phyloP scores from a whole-genome alignment of 2,329 filamentous ascomycete genomes.

The Aaosphaeria pasadenensis region DNA sequence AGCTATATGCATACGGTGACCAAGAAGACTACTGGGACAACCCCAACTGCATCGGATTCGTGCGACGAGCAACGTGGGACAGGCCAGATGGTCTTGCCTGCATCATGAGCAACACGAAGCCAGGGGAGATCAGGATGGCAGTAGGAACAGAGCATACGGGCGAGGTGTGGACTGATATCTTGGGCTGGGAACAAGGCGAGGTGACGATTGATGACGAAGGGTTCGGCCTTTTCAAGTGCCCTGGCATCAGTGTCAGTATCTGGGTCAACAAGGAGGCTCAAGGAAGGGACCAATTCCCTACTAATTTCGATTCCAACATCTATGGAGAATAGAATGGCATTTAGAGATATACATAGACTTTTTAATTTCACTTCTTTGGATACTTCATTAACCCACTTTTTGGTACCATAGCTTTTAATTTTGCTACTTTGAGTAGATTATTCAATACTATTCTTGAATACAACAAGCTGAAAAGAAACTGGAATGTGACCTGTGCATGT shows the following conservation, averaged over 20 bases:
- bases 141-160: conserved; percentile 58
- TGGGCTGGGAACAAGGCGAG: conserved; percentile 53
- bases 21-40: conserved; percentile 64
- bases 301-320: conserved; percentile 34
- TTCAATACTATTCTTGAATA: too few species aligned
- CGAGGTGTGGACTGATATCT: conserved; percentile 63
- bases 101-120: conserved; percentile 48
- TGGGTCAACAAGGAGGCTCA: conserved; percentile 59
- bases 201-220: conserved; percentile 60
- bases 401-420: too few species aligned
- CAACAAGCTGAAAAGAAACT: too few species aligned
- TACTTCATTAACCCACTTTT: too few species aligned
- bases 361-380: too few species aligned
- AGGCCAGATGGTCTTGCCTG: conserved; percentile 48
- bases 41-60: conserved; percentile 61
- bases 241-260: conserved; percentile 54
- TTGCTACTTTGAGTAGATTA: too few species aligned
- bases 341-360: too few species aligned
- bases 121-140: conserved; percentile 56
- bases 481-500: too few species aligned
- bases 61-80: conserved; percentile 51
- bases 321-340: conserved; percentile 17
- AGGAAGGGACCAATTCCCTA: conserved; percentile 39
- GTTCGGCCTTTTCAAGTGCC: conserved; percentile 54
- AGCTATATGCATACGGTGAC: conserved; percentile 64